Evolutionary conservation across 805 yeast species (phyloP), one percentile per base, ranked within the genome.

Genomic region (Lipomyces japonicus): DNA sequence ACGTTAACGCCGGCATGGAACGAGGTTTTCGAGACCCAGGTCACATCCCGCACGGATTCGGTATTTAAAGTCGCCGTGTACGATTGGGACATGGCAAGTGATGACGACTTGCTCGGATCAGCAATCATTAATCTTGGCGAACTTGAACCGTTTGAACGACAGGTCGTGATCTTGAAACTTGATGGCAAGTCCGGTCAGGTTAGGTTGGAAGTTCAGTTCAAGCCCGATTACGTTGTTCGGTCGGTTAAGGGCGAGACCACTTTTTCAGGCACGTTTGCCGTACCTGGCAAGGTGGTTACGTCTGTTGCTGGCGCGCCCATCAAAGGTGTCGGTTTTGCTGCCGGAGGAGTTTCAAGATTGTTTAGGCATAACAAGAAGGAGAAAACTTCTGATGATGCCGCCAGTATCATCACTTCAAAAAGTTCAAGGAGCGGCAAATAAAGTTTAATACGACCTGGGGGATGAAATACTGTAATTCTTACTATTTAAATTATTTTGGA

Each of bases 81-180:
- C 63, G 99, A 93, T 66, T 91, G 97, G 96, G 99, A 93, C 68
- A 79, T 91, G 57, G 81, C 87, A 40, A 88, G 82, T 51, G 79
- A 78, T 53, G 91, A 93, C 68, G 99, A 93, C 67, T 72, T 74
- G 56, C 74, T 93, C 48, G 95, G 97, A 49, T 72, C 71, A 28
- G 86, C 81, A 7, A 60, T 63, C 21, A 65, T 89, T 48, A 75
- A 78, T 9, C 69, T 91, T 50, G 66, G 77, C 0, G 78, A 79
- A 12, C 71, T 90, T 18, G 80, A 81, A 56, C 86, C 89, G 3
- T 73, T 75, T 46, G 71, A 72, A 25, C 75, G 77, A 23, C 67
- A 71, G 14, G 80, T 76, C 16, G 64, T 76, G 50, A 79, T 75
- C 41, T 68, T 82, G 38, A 79, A 79, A 2, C 70, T 84, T 36